Evolutionary conservation across 176 grass and related monocot genomes (phyloP).

Genomic region (Oryza coarctata): DNA sequence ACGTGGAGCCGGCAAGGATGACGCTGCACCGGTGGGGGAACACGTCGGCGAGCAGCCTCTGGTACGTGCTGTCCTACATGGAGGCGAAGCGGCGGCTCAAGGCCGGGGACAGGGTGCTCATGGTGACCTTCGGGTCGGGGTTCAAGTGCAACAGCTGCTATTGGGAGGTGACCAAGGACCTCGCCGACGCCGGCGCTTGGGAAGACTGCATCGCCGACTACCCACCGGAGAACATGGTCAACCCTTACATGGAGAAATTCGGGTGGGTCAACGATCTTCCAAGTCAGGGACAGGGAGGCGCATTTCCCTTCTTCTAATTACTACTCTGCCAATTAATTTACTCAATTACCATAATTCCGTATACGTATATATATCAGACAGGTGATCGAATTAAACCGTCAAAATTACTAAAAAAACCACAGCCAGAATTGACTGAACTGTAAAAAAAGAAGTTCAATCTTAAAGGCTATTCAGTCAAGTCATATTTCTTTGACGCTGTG

Average conservation of each 20-base stretch:
- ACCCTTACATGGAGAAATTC: constrained; percentile 80
- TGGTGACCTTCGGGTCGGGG: constrained; percentile 80
- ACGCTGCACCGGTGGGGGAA: constrained; percentile 94
- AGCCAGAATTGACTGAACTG: not conserved
- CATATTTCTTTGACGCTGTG: too few relatives aligned
- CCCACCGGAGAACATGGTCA: constrained; percentile 61
- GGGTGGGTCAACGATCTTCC: constrained; percentile 69
- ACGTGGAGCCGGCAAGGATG: constrained; percentile 82
- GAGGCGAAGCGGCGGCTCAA: constrained; percentile 69
- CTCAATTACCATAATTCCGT: not conserved
- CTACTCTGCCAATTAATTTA: not conserved
- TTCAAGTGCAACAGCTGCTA: constrained; percentile 95
- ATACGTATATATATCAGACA: not conserved
- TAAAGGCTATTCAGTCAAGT: too few relatives aligned
- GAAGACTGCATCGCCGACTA: constrained; percentile 67
- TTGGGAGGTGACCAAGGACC: constrained; percentile 71
- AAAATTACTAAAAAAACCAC: not conserved
- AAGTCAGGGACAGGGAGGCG: constrained; percentile 35
- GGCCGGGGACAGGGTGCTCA: constrained; percentile 63
- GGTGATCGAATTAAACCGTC: not conserved
- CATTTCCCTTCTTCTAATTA: constrained; percentile 28
- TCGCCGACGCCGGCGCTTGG: constrained; percentile 62
- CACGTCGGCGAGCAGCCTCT: constrained; percentile 90
- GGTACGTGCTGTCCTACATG: constrained; percentile 94
- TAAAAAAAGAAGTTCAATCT: not conserved